Evolutionary conservation across 805 yeast species (phyloP), one percentile per base, ranked within the genome.

Genomic region (Sugiyamaella marilandica): DNA sequence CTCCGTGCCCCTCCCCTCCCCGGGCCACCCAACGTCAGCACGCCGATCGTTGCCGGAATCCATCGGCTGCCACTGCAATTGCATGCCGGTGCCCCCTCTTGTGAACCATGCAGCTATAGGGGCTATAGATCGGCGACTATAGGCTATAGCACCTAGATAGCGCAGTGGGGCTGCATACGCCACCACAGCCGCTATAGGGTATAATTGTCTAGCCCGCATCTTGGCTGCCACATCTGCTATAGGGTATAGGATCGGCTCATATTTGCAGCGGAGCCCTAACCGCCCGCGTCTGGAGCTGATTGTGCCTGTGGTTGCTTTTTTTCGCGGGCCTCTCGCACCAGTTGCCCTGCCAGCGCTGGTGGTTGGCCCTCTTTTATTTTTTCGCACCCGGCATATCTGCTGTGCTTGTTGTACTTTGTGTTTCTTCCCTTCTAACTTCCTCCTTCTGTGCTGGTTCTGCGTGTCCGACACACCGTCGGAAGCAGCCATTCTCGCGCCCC

Each of bases 111-210:
- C 43, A 39, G 43, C 43, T 39, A 39, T 39, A 39, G 43, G 9
- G 31, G n/a, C 47, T 43, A 43, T 43, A 43, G 47, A 43, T 43
- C 47, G 47, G 32, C 47, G 24, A 5, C 24, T 43, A 43, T 43
- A 24, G 31, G 29, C 47, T 29, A 43, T 43, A 39, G 43, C 7
- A 13, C 43, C 21, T 24, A 5, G 7, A 3, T 7, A 7, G 29
- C 29, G 29, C 29, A 7, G 29, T 7, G 7, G 29, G 7, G 7
- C 29, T 24, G 29, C 29, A 24, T 24, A 7, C 7, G 2, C 5
- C 24, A 39, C 43, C 43, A 5, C 14, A 5, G 19, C 43, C 14
- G 14, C 19, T 39, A 39, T 39, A 39, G 24, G 24, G 24, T 39
- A 39, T 39, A 39, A 39, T 14, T 39, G 24, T 13, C 43, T 4